Base-by-base conservation (phyloP, 257 asterid species). In the Salvia hispanica region DNA sequence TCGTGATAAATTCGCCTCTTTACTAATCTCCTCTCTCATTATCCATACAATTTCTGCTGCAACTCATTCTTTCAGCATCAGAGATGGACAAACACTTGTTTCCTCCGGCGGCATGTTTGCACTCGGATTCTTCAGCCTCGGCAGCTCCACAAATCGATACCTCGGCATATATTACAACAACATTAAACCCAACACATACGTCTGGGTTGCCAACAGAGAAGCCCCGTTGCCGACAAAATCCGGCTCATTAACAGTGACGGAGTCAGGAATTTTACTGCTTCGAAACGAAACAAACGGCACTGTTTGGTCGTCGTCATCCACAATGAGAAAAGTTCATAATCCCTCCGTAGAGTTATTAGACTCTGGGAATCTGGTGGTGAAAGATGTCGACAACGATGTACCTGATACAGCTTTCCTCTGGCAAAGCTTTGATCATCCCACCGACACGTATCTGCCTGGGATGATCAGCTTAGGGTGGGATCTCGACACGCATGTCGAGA, bases 161-260 rank as follows among this genome's bases (percentile, higher is more conserved):
- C 6, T 63, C 2, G 76, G 39, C 39, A 34, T 34, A 34, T 34
- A 0, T 4, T 34, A 34, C 39, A 3, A 34, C 39, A 4, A 34
- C 3, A 43, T 54, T 0, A 10, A 45, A 2, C 8, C 8, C 1
- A 25, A 8, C n/a, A 33, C 44, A 2, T 21, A 40, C 3, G 64
- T 71, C 44, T 71, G 76, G 76, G 71, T 71, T 4, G 70, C 76
- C 8, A 62, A 71, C n/a, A 62, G 64, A 62, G 43, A 71, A 52
- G 1, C 36, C 3, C 76, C 76, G 7, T 40, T 53, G 11, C 10
- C 25, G 0, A 11, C 33, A 0, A 72, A 33, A 25, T 63, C 71
- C 0, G 52, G 42, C 9, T 11, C 8, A 1, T 7, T 72, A 18
- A 31, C 2, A 8, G 2, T 72, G 7, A 55, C 70, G 5, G 18